phyloP scores from a whole-genome alignment of 768 basidiomycete genomes.

The Mycena crocata region DNA sequence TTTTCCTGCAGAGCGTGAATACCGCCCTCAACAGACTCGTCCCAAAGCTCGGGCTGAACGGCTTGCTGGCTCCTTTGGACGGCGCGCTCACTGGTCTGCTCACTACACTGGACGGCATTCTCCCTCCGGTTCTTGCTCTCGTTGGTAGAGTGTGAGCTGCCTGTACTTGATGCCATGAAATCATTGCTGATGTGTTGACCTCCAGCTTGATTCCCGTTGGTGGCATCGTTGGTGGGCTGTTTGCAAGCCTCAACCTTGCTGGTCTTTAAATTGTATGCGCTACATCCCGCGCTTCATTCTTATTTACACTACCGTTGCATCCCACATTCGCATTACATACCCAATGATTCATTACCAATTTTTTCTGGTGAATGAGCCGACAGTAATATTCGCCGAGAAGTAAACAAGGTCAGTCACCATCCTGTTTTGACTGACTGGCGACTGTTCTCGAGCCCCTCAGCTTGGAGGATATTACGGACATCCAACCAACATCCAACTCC shows the following conservation, averaged over 20 bases:
- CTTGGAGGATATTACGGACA: too few relatives aligned
- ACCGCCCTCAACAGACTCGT: constrained; percentile 17
- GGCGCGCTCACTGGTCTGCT: constrained; percentile 10
- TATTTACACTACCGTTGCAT: too few relatives aligned
- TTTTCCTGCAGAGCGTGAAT: constrained; percentile 8
- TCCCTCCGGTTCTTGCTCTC: constrained; percentile 7
- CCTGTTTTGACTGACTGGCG: too few relatives aligned
- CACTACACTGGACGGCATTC: neutral
- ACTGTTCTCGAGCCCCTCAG: too few relatives aligned
- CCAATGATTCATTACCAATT: too few relatives aligned
- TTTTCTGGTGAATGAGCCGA: too few relatives aligned
- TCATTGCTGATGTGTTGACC: neutral
- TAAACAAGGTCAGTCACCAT: too few relatives aligned
- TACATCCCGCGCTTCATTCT: too few relatives aligned
- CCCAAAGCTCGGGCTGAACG: constrained; percentile 10
- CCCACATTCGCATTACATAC: too few relatives aligned
- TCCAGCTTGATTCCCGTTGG: constrained; percentile 9
- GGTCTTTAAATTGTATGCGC: neutral
- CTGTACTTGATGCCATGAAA: neutral
- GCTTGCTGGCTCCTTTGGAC: constrained; percentile 9
- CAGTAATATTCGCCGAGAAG: too few relatives aligned
- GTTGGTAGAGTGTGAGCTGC: constrained; percentile 12
- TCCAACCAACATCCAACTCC: too few relatives aligned
- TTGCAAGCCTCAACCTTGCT: neutral
- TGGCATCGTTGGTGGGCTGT: neutral